Conservation (phyloP, 495 filamentous ascomycete genomes). For the Neurospora sublineolata region DNA sequence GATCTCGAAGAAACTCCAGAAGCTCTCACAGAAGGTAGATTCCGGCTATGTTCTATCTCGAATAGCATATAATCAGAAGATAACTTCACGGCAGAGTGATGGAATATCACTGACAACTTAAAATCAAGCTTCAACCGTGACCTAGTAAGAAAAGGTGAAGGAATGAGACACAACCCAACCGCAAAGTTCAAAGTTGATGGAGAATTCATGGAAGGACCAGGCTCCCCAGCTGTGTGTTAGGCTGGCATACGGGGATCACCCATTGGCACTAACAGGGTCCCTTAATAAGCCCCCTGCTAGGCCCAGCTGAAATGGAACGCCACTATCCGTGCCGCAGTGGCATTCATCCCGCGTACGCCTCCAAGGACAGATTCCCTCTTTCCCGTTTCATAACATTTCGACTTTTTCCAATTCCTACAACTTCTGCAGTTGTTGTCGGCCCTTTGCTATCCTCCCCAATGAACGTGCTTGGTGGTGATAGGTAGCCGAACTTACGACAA, state of each 20-base stretch:
- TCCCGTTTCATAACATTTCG: background rate
- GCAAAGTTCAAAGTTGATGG: background rate
- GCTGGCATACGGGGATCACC: background rate
- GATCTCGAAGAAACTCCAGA: background rate
- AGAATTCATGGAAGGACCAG: background rate
- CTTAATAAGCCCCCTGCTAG: background rate
- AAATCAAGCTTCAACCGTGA: background rate
- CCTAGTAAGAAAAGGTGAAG: background rate
- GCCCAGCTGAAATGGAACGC: background rate
- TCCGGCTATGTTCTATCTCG: background rate
- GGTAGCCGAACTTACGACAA: constrained; percentile 8
- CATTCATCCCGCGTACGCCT: background rate
- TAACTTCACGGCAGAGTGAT: background rate
- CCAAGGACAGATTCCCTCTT: background rate
- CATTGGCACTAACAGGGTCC: background rate
- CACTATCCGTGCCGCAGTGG: background rate
- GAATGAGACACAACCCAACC: background rate
- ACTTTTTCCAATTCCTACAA: background rate
- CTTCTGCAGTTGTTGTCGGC: background rate
- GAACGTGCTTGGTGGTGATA: constrained; percentile 3
- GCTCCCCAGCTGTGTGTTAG: background rate
- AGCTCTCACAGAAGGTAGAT: background rate
- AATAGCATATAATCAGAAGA: background rate
- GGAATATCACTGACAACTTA: background rate
- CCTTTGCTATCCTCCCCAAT: background rate